Evolutionary conservation across 768 basidiomycete species (phyloP).

Genomic region (Leccinum variicolor): DNA sequence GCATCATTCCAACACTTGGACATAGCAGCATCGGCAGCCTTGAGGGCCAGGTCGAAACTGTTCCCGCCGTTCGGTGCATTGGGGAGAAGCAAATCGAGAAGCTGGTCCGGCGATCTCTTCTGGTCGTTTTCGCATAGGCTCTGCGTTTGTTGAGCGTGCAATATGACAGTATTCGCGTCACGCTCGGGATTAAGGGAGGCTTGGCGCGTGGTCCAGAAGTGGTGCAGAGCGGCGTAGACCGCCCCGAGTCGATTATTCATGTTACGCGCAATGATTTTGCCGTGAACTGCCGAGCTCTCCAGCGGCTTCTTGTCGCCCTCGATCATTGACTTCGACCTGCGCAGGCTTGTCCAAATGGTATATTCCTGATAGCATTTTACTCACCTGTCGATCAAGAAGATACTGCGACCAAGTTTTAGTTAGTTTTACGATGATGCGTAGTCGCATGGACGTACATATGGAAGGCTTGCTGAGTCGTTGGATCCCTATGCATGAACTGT

Average conservation of each 20-base stretch:
- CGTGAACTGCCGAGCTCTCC: slow-evolving; percentile 32
- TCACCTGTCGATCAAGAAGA: slow-evolving; percentile 24
- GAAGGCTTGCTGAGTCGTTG: slow-evolving; percentile 47
- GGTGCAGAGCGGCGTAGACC: slow-evolving; percentile 49
- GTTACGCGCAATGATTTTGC: background rate
- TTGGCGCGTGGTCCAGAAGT: slow-evolving; percentile 52
- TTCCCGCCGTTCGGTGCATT: slow-evolving; percentile 40
- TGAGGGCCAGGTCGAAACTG: slow-evolving; percentile 40
- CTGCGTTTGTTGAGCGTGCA: slow-evolving; percentile 35
- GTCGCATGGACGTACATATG: slow-evolving; percentile 46
- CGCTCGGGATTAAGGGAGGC: slow-evolving; percentile 33
- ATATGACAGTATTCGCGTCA: slow-evolving; percentile 55
- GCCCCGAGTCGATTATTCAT: slow-evolving; percentile 52
- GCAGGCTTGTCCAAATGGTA: background rate
- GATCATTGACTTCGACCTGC: slow-evolving; percentile 53
- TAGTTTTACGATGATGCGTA: background rate
- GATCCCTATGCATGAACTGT: slow-evolving; percentile 49
- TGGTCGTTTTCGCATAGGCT: slow-evolving; percentile 42
- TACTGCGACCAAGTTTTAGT: background rate
- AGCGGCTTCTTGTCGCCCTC: slow-evolving; percentile 39
- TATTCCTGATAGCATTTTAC: background rate
- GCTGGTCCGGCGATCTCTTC: slow-evolving; percentile 38
- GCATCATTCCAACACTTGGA: slow-evolving; percentile 42
- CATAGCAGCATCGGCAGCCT: slow-evolving; percentile 36
- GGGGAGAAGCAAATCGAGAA: slow-evolving; percentile 39